These are phyloP conservation scores for Rutstroemia sp. DNA, from an alignment of 2,329 filamentous ascomycete species.

Conservation along the genomic window DNA sequence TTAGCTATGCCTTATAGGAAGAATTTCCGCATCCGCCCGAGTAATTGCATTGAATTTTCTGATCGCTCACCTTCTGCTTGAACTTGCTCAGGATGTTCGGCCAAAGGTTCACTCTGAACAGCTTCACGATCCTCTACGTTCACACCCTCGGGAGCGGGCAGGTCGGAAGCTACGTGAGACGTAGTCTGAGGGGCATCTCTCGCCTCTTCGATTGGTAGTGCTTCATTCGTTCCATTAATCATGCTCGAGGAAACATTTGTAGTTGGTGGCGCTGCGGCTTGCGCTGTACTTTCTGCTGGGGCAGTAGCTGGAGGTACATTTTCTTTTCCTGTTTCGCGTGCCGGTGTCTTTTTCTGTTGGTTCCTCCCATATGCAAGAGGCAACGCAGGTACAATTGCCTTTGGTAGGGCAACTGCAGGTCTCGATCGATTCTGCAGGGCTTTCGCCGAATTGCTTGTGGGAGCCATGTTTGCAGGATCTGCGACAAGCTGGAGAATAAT, in stretches of 20 bases:
- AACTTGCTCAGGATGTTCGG: constrained; percentile 5
- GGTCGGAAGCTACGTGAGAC: neutral
- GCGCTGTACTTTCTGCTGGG: constrained; percentile 9
- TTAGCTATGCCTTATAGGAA: constrained; percentile 6
- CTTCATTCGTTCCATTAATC: constrained; percentile 15
- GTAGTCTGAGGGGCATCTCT: neutral
- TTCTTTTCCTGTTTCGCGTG: constrained; percentile 20
- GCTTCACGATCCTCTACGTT: neutral
- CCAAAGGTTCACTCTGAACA: neutral
- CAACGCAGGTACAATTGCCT: constrained; percentile 27
- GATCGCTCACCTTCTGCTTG: constrained; percentile 17
- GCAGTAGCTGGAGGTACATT: constrained; percentile 10
- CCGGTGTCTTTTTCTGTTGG: constrained; percentile 23
- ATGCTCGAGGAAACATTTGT: neutral
- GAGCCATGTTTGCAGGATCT: constrained; percentile 21
- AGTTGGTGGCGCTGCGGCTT: constrained; percentile 11
- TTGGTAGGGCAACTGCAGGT: constrained; percentile 20
- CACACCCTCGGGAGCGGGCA: neutral
- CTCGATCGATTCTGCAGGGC: constrained; percentile 25
- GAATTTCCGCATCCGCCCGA: neutral
- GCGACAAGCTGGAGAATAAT: neutral
- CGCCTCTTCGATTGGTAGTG: constrained; percentile 6
- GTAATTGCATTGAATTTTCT: constrained; percentile 1
- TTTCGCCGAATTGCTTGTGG: constrained; percentile 23
- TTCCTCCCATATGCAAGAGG: constrained; percentile 29